Evolutionary conservation across 2,329 filamentous ascomycete genomes (phyloP).

Genomic region (Aureobasidium sp.): DNA sequence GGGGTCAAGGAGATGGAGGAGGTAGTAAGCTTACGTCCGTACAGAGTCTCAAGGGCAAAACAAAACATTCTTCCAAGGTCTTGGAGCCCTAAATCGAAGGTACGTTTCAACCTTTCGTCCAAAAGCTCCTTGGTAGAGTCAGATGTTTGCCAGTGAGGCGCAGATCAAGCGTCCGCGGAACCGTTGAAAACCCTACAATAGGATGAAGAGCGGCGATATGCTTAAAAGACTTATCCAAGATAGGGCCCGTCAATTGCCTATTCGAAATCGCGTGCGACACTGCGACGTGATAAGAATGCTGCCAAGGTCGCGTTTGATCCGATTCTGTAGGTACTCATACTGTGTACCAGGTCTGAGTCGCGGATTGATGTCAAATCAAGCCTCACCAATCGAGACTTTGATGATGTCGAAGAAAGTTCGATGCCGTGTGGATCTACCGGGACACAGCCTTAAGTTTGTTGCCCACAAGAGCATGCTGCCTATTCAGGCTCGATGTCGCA

Average conservation of each 20-base stretch:
- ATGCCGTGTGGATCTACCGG: not conserved
- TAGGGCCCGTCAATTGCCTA: not conserved
- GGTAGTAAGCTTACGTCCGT: not conserved
- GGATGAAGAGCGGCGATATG: not conserved
- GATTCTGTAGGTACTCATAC: not conserved
- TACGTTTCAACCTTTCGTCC: no score
- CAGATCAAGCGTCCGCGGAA: not conserved
- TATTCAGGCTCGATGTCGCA: slow-evolving; percentile 2
- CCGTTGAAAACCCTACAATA: not conserved
- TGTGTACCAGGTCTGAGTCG: not conserved
- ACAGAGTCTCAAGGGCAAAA: no score
- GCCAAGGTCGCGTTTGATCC: not conserved
- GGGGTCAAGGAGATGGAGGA: not conserved
- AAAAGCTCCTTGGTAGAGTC: not conserved
- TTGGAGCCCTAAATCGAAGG: no score
- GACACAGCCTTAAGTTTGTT: slow-evolving; percentile 6
- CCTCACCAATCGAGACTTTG: not conserved
- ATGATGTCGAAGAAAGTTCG: not conserved
- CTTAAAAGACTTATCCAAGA: not conserved
- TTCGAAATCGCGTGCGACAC: not conserved
- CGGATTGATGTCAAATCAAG: not conserved
- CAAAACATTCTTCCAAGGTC: no score
- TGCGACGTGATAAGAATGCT: no score
- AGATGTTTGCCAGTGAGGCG: not conserved
- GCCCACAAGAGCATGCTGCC: not conserved